Base-by-base conservation (phyloP, 2,329 filamentous ascomycete species). In the Teratosphaeria destructans region DNA sequence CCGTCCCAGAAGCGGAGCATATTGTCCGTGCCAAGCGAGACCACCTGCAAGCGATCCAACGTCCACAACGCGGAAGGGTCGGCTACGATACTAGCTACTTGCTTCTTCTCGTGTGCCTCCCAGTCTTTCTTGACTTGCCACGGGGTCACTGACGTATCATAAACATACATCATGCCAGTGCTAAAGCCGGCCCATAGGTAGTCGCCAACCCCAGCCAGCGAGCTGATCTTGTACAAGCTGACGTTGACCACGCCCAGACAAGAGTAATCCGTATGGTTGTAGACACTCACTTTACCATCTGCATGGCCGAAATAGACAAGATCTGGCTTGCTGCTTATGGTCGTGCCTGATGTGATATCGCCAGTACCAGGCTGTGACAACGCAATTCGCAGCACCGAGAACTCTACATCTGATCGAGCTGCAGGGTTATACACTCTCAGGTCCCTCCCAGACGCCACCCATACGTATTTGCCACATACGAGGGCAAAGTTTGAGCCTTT, bases 111-210 rank as follows among this genome's bases (percentile, higher is more conserved):
- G 70, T 97, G 94, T 2, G 90, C 93, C 64, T 87, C 85, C 93
- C 94, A 99, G 69, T 97, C 93, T 73, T 99, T 99, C 75, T 89
- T 86, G 29, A 95, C 85, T 23, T 82, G 81, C 94, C 94, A 99
- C 0, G 93, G 93, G n/a, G 82, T 85, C 34, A 84, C 82, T 10
- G 79, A 82, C 11, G 90, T 88, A 72, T 99, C 92, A 73, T 96
- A 99, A 7, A 97, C 88, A 68, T 90, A 94, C 35, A 96, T 85
- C 81, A 88, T 95, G 16, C 94, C 94, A 0, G 89, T 96, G 72
- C 93, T 96, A 76, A 92, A 97, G 2, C 87, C 93, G 32, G 91
- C 90, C 94, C 94, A 99, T 0, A 99, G 79, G 68, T 90, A 83
- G 61, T 86, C 82, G 5, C 91, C 92, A 3, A 91, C 88, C 8